These are phyloP conservation scores for Gloeopeniophorella convolvens DNA, from an alignment of 768 basidiomycete species.

Conservation along the genomic window DNA sequence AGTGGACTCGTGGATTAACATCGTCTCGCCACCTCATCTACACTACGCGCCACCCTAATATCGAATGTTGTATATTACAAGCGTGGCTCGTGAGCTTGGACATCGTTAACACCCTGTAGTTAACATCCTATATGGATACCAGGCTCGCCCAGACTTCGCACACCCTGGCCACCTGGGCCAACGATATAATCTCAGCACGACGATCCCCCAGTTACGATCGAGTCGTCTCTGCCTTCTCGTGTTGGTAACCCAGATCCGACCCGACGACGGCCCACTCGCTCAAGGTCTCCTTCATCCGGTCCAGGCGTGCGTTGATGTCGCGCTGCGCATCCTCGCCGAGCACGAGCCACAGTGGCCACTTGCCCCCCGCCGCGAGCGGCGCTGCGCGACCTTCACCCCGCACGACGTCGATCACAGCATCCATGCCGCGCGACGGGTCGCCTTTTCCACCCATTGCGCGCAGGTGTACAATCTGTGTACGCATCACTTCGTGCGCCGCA, in stretches of 20 bases:
- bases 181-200: too few relatives aligned
- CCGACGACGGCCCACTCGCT: slow-evolving; percentile 15
- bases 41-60: neutral
- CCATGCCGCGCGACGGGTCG: slow-evolving; percentile 15
- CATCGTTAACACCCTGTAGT: too few relatives aligned
- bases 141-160: too few relatives aligned
- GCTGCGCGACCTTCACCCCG: slow-evolving; percentile 17
- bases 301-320: slow-evolving; percentile 11
- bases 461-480: neutral
- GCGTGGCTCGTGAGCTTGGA: too few relatives aligned
- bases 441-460: neutral
- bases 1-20: neutral
- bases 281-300: slow-evolving; percentile 2
- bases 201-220: too few relatives aligned
- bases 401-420: slow-evolving; percentile 19
- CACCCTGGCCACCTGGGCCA: too few relatives aligned
- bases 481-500: neutral
- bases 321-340: slow-evolving; percentile 17
- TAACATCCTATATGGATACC: too few relatives aligned
- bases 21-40: too few relatives aligned
- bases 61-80: neutral
- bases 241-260: neutral
- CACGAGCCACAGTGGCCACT: slow-evolving; percentile 16
- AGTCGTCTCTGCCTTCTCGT: too few relatives aligned
- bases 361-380: neutral